These are phyloP conservation scores for Sisymbrium irio DNA, from an alignment of 345 rosid species.

Conservation along the genomic window DNA sequence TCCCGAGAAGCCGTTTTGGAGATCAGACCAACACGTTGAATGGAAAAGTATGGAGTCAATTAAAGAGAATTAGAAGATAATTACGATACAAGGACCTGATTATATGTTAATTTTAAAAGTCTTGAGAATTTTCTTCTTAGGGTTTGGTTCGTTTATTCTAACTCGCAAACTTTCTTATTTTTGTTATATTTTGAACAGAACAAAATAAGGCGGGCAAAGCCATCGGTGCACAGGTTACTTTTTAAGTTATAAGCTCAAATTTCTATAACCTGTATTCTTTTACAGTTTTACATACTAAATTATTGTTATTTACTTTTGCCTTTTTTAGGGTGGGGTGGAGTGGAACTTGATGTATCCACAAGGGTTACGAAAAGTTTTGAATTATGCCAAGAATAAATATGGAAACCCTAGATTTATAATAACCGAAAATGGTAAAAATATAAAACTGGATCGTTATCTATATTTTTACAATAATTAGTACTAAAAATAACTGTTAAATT, in stretches of 20 bases:
- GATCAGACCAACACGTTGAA: conserved; percentile 38
- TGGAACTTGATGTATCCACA: conserved; percentile 42
- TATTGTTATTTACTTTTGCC: not conserved
- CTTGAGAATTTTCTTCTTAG: not conserved
- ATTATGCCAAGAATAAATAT: conserved; percentile 38
- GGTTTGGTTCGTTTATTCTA: not conserved
- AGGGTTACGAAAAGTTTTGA: conserved; percentile 37
- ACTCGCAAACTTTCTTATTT: not conserved
- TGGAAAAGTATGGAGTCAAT: conserved; percentile 33
- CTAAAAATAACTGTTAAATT: not conserved
- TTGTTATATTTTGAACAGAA: not conserved
- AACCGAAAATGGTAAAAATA: conserved; percentile 49
- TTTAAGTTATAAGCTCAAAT: not conserved
- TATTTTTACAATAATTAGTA: not conserved
- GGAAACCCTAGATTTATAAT: conserved; percentile 43
- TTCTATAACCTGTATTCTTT: not conserved
- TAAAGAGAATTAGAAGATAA: not conserved
- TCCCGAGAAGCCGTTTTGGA: conserved; percentile 24
- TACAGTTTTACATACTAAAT: not conserved
- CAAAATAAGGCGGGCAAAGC: conserved; percentile 20
- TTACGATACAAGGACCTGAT: not conserved
- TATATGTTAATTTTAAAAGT: not conserved
- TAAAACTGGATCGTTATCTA: not conserved
- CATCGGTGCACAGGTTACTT: conserved; percentile 28
- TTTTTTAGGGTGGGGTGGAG: conserved; percentile 35